phyloP scores from a whole-genome alignment of 176 grass and related monocot genomes.

The Miscanthus lutarioriparius region DNA sequence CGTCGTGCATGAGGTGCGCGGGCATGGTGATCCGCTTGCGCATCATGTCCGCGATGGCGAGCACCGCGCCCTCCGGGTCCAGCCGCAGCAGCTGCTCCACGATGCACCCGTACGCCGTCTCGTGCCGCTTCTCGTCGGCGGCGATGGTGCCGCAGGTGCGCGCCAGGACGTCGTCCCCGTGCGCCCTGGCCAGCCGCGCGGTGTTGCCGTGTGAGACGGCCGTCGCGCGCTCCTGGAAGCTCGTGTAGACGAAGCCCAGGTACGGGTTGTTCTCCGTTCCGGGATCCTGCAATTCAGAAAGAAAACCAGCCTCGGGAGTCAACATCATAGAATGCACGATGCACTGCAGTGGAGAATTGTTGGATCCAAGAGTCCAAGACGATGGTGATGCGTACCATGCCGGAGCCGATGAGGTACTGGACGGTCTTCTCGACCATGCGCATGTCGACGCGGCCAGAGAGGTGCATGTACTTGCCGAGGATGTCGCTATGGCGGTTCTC shows the following conservation, averaged over 20 bases:
- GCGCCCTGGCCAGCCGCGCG: conserved; percentile 57
- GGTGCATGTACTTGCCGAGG: conserved; percentile 84
- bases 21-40: conserved; percentile 98
- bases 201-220: conserved; percentile 95
- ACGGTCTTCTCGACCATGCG: conserved; percentile 83
- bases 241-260: conserved; percentile 94
- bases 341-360: neutral
- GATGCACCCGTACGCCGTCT: conserved; percentile 77
- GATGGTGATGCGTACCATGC: conserved; percentile 52
- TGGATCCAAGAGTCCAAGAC: neutral
- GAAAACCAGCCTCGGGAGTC: neutral
- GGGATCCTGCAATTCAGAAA: conserved; percentile 44
- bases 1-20: conserved; percentile 97
- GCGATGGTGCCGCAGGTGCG: conserved; percentile 84
- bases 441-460: conserved; percentile 94
- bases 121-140: conserved; percentile 97
- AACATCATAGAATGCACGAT: neutral
- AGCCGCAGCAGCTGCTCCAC: conserved; percentile 81
- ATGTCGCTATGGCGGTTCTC: conserved; percentile 92
- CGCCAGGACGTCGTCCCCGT: conserved; percentile 72
- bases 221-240: conserved; percentile 95
- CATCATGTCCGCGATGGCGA: conserved; percentile 96
- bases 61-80: conserved; percentile 73
- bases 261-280: conserved; percentile 93
- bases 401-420: conserved; percentile 92